Evolutionary conservation across 176 grass and related monocot genomes (phyloP), one percentile per base, ranked within the genome.

Genomic region (Carex myosuroides): DNA sequence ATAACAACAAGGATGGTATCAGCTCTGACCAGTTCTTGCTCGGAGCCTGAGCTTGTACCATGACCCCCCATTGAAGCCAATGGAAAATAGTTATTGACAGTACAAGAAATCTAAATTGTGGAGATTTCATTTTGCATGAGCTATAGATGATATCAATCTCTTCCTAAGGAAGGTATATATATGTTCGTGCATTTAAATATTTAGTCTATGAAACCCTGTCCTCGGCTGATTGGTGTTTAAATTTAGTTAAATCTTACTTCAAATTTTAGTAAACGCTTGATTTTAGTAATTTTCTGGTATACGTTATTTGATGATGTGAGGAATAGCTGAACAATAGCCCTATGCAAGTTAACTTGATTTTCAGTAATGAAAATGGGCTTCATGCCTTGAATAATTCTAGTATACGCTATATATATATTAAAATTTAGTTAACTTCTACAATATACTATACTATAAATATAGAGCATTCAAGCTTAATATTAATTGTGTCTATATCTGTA

Each of bases 1-100:
- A 95, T 1, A 85, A 86, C 3, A 92, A 4, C 6, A 92, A 0
- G 0, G 93, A 88, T 3, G 93, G 88, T 22, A 87, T 79, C 53
- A 32, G 77, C 30, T 80, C 16, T 80, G 50, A 16, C 77, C 26
- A 18, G 53, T 54, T 60, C 50, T 60, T 54, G 53, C 56, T 60
- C 9, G 18, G n/a, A 77, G 8, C 22, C 39, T 54, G 71, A 24
- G 71, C 42, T 54, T 21, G 18, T 54, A 77, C 71, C 44, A 6
- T 77, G 48, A 22, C 26, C 32, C 26, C 76, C 22, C 76, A 79
- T 57, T 55, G 26, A 79, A 79, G 13, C n/a, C 16, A 79, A 33
- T 17, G 24, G 32, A 39, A 68, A 79, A 60, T 8, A 33, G 76
- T 24, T 4, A 60, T 30, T 7, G 54, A 79, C 42, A 59, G 33